Evolutionary conservation across 1,139 yeast species (phyloP), one percentile per base, ranked within the genome.

Genomic region (Pneumocystis murina): DNA sequence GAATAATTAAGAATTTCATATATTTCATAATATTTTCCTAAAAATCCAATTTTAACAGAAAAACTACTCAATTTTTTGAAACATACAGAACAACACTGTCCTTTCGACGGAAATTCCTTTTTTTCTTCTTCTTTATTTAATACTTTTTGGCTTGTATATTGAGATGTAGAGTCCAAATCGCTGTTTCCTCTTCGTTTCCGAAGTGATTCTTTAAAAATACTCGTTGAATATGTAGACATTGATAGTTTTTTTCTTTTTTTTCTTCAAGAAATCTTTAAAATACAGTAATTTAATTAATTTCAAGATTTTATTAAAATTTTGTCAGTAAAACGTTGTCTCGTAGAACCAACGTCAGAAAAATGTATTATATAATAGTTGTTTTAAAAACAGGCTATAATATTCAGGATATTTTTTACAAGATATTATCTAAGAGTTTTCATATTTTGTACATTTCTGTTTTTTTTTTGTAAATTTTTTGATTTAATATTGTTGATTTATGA

Each of bases 1-100:
- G 89, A 67, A 62, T 43, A 35, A 61, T 16, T 7, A 33, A 2
- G 10, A 36, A 36, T n/a, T 17, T 16, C 38, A 39, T 30, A 38
- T 20, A 36, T 41, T 60, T 48, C 14, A 20, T 24, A 48, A 48
- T 24, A 12, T 24, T 2, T 12, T 24, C 1, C 55, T 48, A 48
- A 48, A 48, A 48, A n/a, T 10, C 12, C 20, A 7, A 17, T 41
- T 20, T 48, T 24, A 24, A 14, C 16, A 48, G 3, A 8, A 24
- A 24, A 24, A 24, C 28, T 14, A 24, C 7, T 12, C 3, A 24
- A 8, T 24, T 8, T 1, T 20, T 20, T 12, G 14, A 48, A 3
- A 3, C 5, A 1, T 48, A 48, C 33, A 2, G 12, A 24, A 3
- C 6, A 5, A 10, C 28, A 8, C 12, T 48, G 24, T 12, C 28